A percentile compares a stretch with the other conserved stretches of the same genome.
Evolutionary conservation across 371 early-diverging fungal species (phyloP).

Genomic region (Nematocida sp.): DNA sequence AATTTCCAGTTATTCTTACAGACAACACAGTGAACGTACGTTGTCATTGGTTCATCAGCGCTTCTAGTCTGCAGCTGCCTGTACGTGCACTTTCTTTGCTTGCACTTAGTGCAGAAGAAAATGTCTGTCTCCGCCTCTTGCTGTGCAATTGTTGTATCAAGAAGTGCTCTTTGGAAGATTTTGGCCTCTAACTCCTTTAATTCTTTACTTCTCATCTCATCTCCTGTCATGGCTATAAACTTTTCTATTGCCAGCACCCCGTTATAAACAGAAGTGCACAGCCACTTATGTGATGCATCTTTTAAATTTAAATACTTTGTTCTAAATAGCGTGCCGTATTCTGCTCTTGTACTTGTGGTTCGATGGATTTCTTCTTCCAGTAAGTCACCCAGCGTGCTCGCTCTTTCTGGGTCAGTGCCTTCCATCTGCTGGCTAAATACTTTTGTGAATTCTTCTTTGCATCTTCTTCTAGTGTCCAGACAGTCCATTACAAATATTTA

Average conservation of each 20-base stretch:
- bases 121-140: slow-evolving; percentile 70
- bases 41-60: slow-evolving; percentile 72
- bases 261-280: slow-evolving; percentile 66
- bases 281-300: slow-evolving; percentile 65
- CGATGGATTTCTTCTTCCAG: slow-evolving; percentile 50
- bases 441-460: slow-evolving; percentile 39
- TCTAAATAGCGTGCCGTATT: slow-evolving; percentile 59
- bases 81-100: slow-evolving; percentile 70
- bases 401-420: slow-evolving; percentile 5
- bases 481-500: slow-evolving; percentile 36
- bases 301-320: slow-evolving; percentile 69
- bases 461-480: slow-evolving; percentile 14
- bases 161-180: slow-evolving; percentile 60
- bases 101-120: slow-evolving; percentile 70
- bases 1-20: slow-evolving; percentile 71
- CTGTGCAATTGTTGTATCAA: slow-evolving; percentile 67
- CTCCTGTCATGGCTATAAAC: slow-evolving; percentile 67
- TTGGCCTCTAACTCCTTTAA: slow-evolving; percentile 64
- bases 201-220: slow-evolving; percentile 70
- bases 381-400: slow-evolving; percentile 14
- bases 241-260: slow-evolving; percentile 59
- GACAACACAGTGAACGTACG: slow-evolving; percentile 68
- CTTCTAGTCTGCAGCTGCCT: slow-evolving; percentile 71
- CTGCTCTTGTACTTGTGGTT: slow-evolving; percentile 25
- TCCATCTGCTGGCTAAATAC: slow-evolving; percentile 38